Evolutionary conservation across 257 asterid species (phyloP).

Genomic region (Datura wrightii): DNA sequence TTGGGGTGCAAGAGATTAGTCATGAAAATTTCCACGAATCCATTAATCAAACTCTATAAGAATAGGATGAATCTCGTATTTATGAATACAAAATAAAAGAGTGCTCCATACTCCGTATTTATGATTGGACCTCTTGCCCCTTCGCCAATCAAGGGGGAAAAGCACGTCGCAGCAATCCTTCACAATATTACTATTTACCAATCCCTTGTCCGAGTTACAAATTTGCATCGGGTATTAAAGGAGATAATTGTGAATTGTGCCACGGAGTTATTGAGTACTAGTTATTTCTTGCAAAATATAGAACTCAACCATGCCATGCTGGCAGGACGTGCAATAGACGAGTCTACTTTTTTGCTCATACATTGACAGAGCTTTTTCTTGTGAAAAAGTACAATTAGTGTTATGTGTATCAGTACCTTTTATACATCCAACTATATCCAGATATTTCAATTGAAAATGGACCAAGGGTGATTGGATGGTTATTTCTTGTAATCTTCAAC

Average conservation of each 20-base stretch:
- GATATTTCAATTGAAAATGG: not conserved
- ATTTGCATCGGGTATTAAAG: not conserved
- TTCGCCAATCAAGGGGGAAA: conserved; percentile 9
- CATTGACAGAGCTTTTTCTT: not conserved
- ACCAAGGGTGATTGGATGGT: not conserved
- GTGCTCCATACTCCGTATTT: not conserved
- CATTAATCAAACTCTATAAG: not conserved
- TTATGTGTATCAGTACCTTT: not conserved
- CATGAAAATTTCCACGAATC: not conserved
- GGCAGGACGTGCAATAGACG: not conserved
- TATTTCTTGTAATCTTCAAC: not conserved
- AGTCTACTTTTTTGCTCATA: conserved; percentile 6
- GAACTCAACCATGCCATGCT: not conserved
- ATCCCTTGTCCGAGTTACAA: not conserved
- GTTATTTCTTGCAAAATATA: conserved; percentile 10
- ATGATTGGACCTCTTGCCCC: conserved; percentile 27
- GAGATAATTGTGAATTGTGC: conserved; percentile 14
- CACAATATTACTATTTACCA: not conserved
- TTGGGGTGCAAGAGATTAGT: not conserved
- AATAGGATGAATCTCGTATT: conserved; percentile 7
- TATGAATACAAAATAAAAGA: not conserved
- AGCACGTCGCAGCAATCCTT: conserved; percentile 13
- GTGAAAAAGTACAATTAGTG: not conserved
- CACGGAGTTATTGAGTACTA: conserved; percentile 15
- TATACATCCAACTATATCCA: not conserved